These are phyloP conservation scores for Marchantia polymorpha DNA, from an alignment of 225 moss, liverwort and hornwort species.

Conservation along the genomic window DNA sequence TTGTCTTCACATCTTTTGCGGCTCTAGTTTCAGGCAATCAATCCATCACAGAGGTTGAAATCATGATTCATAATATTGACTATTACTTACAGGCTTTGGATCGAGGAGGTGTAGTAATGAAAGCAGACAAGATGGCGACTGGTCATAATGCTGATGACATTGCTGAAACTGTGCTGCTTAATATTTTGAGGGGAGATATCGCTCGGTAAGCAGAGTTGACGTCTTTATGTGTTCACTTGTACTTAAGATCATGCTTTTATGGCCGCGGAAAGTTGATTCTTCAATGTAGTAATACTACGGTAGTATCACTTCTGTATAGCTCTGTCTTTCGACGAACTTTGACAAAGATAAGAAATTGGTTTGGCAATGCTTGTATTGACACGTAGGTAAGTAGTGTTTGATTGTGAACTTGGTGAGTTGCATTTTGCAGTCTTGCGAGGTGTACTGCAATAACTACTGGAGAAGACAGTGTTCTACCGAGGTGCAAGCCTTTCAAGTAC, in stretches of 20 bases:
- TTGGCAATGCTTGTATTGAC: not conserved
- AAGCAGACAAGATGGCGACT: slow-evolving; percentile 97
- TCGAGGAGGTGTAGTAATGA: slow-evolving; percentile 95
- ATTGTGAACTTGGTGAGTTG: not conserved
- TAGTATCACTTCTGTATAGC: not conserved
- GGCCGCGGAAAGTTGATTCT: not conserved
- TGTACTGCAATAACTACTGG: slow-evolving; percentile 93
- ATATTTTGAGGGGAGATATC: slow-evolving; percentile 94
- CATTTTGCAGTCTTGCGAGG: slow-evolving; percentile 70
- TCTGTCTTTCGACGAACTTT: not conserved
- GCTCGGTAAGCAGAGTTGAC: slow-evolving; percentile 56
- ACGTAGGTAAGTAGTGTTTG: not conserved
- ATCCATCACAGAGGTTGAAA: too few species aligned
- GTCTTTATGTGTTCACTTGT: not conserved
- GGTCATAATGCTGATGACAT: slow-evolving; percentile 99
- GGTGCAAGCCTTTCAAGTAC: slow-evolving; percentile 99
- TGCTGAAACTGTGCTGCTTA: slow-evolving; percentile 93
- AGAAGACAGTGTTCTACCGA: slow-evolving; percentile 95
- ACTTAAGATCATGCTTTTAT: not conserved
- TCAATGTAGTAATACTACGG: not conserved
- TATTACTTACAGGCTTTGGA: slow-evolving; percentile 68
- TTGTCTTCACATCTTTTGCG: not conserved
- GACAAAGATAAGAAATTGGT: not conserved
- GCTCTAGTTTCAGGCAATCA: not conserved
- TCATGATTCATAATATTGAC: not conserved